phyloP scores from a whole-genome alignment of 2,329 filamentous ascomycete species.

The Sclerotinia minor region DNA sequence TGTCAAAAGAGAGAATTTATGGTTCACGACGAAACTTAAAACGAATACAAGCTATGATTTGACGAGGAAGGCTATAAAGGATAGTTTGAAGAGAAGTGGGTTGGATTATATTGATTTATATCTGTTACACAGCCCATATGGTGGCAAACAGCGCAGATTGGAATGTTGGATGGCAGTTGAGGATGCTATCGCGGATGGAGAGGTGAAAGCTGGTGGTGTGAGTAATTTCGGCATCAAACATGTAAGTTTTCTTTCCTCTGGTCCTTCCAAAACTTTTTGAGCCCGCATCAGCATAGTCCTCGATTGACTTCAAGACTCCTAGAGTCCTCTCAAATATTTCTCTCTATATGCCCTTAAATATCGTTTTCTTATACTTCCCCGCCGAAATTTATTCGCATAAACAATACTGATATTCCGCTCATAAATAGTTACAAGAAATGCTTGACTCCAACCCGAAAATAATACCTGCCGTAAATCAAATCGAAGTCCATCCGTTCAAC shows the following conservation, averaged over 20 bases:
- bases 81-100: conserved; percentile 63
- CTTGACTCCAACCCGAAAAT: conserved; percentile 50
- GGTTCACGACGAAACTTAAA: conserved; percentile 78
- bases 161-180: conserved; percentile 76
- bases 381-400: not conserved
- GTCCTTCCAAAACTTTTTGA: not conserved
- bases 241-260: conserved; percentile 48
- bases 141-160: conserved; percentile 65
- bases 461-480: conserved; percentile 72
- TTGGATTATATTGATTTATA: conserved; percentile 79
- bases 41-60: conserved; percentile 63
- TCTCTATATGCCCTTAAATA: too few species aligned
- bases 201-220: conserved; percentile 70
- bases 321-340: not conserved
- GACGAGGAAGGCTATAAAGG: conserved; percentile 64
- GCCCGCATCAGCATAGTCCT: not conserved
- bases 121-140: conserved; percentile 76
- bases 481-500: conserved; percentile 82
- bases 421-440: conserved; percentile 37
- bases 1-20: conserved; percentile 67
- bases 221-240: conserved; percentile 78
- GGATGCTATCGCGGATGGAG: conserved; percentile 71
- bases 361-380: not conserved
- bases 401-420: not conserved
- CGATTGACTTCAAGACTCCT: not conserved